Base-by-base conservation (phyloP, 2,329 filamentous ascomycete species). In the Xylaria sp. region DNA sequence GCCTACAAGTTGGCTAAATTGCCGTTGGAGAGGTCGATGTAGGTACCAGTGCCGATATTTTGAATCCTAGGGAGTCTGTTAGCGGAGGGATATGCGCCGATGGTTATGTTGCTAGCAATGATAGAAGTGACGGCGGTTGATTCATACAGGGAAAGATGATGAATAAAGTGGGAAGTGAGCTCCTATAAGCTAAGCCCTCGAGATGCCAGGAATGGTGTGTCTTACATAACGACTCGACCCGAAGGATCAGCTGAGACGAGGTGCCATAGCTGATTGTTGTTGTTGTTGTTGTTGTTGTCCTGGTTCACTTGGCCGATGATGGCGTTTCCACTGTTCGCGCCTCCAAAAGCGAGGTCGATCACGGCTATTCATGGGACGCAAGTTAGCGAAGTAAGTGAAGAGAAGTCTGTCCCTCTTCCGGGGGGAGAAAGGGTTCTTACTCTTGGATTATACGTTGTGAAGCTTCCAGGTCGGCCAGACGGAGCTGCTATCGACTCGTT, bases 381-480 rank as follows among this genome's bases (percentile, higher is more conserved):
- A 4, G 23, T 31, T 50, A 15, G 31, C 8, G 2, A n/a, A 5
- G 5, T 37, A 37, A 21, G 5, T 6, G 11, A 7, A 11, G 31
- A 9, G n/a, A 43, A 21, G 7, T 31, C 15, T 19, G 46, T 43
- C n/a, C 5, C 8, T 9, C 28, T 8, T 12, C 17, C 17, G 11
- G 9, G 31, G 9, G 31, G 21, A 33, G 37, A 40, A 19, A 3
- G 15, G 15, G 15, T 3, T 11, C 43, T 47, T 49, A 57, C 54
- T 57, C 8, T 8, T 15, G 11, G 31, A 17, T 15, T 14, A 1
- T 4, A 57, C 33, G 9, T 33, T 57, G 33, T 6, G 21, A 31
- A 57, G 14, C 43, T 37, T 57, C 43, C 43, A 57, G 33, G 19
- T 49, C 21, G 54, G 54, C 54, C 54, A 57, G 15, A 57, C 54